These are phyloP conservation scores for Lodderomyces margitis DNA, from an alignment of 1,139 yeast species.

Conservation along the genomic window DNA sequence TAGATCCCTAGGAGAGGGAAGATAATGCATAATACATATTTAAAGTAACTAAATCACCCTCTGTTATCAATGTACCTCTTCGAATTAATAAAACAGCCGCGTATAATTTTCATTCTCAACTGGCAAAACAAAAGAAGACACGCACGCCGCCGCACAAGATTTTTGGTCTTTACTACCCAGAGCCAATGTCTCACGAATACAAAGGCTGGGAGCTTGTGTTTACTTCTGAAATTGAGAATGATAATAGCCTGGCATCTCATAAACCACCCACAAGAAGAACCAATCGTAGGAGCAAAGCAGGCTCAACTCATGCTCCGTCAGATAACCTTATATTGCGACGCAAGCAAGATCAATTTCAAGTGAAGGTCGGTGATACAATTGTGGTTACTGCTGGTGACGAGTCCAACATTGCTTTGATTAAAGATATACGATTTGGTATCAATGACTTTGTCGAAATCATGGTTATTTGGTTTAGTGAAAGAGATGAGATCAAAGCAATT, in stretches of 20 bases:
- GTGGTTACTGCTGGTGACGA: conserved; percentile 21
- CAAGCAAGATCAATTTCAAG: conserved; percentile 33
- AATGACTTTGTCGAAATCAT: conserved; percentile 36
- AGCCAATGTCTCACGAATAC: neutral
- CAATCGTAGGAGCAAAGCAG: neutral
- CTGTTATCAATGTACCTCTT: too few species aligned
- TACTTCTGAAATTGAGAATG: neutral
- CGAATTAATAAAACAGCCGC: too few species aligned
- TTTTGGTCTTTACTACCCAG: neutral
- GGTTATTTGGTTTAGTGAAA: conserved; percentile 35
- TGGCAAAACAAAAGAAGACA: too few species aligned
- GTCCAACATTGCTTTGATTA: conserved; percentile 30
- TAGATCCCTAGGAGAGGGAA: neutral
- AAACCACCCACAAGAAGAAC: neutral
- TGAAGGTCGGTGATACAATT: conserved; percentile 42
- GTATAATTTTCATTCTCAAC: too few species aligned
- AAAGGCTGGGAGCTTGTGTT: conserved; percentile 1
- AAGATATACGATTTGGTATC: conserved; percentile 41
- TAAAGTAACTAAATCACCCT: too few species aligned
- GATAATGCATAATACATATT: neutral
- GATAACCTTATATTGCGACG: conserved; percentile 24
- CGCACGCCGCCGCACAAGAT: neutral
- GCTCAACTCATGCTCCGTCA: neutral
- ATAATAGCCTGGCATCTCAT: neutral
- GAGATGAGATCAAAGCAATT: conserved; percentile 21